Evolutionary conservation across 2,329 filamentous ascomycete species (phyloP).

Genomic region (Pseudocercospora pini-densiflorae): DNA sequence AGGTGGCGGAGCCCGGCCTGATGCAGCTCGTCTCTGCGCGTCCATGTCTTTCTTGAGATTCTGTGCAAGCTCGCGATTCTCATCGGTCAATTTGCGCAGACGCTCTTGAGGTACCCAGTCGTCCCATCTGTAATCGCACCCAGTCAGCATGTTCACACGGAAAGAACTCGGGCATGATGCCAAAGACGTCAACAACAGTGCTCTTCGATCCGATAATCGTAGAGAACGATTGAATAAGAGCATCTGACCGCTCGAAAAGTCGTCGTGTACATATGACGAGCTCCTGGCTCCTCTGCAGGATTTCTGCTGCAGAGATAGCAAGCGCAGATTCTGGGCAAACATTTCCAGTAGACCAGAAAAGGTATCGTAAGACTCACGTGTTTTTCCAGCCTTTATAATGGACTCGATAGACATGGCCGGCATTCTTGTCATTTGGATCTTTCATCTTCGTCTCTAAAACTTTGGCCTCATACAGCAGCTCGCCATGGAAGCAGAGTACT

Average conservation of each 20-base stretch:
- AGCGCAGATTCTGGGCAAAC: background rate
- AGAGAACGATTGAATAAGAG: background rate
- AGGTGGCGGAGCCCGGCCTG: constrained; percentile 45
- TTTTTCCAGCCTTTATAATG: constrained; percentile 99
- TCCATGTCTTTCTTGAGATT: constrained; percentile 73
- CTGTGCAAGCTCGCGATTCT: constrained; percentile 87
- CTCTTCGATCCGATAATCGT: background rate
- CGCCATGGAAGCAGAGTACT: constrained; percentile 95
- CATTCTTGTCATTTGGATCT: constrained; percentile 68
- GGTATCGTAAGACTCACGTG: constrained; percentile 64
- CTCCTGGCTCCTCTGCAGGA: background rate
- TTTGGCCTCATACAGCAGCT: constrained; percentile 97
- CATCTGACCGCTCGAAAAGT: background rate
- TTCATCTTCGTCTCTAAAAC: constrained; percentile 76
- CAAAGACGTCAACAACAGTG: background rate
- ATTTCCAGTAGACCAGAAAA: background rate
- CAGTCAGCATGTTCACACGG: constrained; percentile 14
- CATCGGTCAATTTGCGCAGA: constrained; percentile 90
- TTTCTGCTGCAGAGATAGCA: background rate
- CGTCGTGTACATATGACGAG: background rate
- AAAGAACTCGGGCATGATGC: background rate
- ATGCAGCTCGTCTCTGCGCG: constrained; percentile 56
- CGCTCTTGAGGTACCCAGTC: constrained; percentile 97
- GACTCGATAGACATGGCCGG: constrained; percentile 83
- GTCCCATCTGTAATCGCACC: constrained; percentile 73